These are phyloP conservation scores for Penicillium sumatraense DNA, from an alignment of 2,329 filamentous ascomycete species.

Conservation along the genomic window DNA sequence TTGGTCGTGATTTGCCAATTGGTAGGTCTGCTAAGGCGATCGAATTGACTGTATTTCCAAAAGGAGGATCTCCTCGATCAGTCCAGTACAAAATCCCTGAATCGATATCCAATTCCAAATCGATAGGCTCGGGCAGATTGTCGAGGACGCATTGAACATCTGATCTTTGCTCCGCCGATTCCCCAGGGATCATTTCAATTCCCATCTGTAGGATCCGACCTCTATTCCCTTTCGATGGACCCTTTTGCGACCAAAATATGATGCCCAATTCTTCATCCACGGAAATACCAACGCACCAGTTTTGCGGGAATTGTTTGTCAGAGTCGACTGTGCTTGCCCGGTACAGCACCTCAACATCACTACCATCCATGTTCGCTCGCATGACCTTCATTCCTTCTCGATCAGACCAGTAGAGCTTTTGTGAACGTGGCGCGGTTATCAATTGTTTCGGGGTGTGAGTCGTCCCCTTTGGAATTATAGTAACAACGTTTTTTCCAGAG, in stretches of 20 bases:
- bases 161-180: neutral
- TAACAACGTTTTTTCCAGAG: conserved; percentile 5
- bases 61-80: conserved; percentile 12
- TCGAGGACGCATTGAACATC: conserved; percentile 8
- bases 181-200: neutral
- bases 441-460: conserved; percentile 12
- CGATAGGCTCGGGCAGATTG: conserved; percentile 12
- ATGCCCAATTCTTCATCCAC: neutral
- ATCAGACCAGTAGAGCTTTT: conserved; percentile 14
- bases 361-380: conserved; percentile 11
- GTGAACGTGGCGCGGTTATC: neutral
- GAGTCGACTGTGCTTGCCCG: neutral
- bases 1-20: neutral
- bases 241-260: conserved; percentile 13
- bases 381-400: conserved; percentile 11
- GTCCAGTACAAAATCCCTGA: conserved; percentile 9
- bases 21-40: neutral
- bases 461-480: conserved; percentile 3
- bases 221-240: neutral
- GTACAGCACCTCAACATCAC: conserved; percentile 8
- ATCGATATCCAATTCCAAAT: conserved; percentile 6
- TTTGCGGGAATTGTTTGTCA: neutral
- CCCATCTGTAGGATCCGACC: conserved; percentile 9
- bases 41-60: conserved; percentile 10
- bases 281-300: conserved; percentile 9